A percentile compares a stretch with the other conserved stretches of the same genome.
phyloP scores from a whole-genome alignment of 108 stramenopile genomes.

The Nitzschia sp. region DNA sequence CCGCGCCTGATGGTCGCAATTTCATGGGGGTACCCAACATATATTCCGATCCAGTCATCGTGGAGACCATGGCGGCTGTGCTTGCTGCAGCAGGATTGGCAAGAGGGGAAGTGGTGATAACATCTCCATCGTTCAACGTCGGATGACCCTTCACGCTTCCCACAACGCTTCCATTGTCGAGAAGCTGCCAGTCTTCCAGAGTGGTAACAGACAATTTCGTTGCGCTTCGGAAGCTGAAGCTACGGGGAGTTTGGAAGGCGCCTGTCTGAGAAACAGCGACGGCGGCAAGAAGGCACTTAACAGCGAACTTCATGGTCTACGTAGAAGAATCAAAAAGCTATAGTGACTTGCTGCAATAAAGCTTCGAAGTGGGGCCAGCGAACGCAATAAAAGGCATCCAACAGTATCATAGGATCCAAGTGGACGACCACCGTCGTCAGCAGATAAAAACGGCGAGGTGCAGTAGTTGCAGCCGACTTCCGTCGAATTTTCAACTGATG shows the following conservation, averaged over 20 bases:
- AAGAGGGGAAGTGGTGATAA: conserved; percentile 41
- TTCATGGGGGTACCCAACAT: conserved; percentile 30
- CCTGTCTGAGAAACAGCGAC: conserved; percentile 6
- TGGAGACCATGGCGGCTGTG: conserved; percentile 16
- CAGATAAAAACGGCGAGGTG: too few relatives aligned
- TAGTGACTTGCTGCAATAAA: not conserved
- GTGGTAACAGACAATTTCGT: conserved; percentile 27
- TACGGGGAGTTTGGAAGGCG: conserved; percentile 24
- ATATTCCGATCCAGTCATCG: conserved; percentile 38
- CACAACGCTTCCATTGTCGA: conserved; percentile 39
- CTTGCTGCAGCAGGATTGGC: conserved; percentile 18
- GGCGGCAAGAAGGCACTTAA: conserved; percentile 9
- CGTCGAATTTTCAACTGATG: too few relatives aligned
- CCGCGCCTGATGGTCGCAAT: conserved; percentile 6
- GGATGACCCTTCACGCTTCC: conserved; percentile 37
- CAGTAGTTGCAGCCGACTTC: too few relatives aligned
- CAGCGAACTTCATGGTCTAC: conserved; percentile 26
- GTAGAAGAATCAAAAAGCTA: not conserved
- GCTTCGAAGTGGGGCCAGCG: too few relatives aligned
- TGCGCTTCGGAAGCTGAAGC: not conserved
- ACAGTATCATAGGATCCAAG: too few relatives aligned
- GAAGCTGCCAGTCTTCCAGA: conserved; percentile 38
- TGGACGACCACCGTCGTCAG: too few relatives aligned
- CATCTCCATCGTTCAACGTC: conserved; percentile 31
- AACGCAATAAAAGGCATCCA: too few relatives aligned